phyloP scores from a whole-genome alignment of 768 basidiomycete species.

The Rhizopogon vesiculosus region DNA sequence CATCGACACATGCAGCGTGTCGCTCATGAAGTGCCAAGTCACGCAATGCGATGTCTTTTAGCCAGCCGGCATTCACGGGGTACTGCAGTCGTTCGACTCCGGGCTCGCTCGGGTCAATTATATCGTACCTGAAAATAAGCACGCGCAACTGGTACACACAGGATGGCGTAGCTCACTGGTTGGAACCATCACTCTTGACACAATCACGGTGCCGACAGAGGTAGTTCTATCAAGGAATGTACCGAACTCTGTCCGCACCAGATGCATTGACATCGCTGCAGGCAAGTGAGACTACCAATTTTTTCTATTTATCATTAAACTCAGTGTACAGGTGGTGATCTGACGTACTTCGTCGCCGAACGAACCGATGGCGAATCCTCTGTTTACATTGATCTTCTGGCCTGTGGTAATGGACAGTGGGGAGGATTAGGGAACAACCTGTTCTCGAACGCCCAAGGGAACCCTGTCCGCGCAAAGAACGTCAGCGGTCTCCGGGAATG shows the following conservation, averaged over 20 bases:
- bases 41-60: conserved; percentile 65
- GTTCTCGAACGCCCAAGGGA: conserved; percentile 63
- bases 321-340: conserved; percentile 53
- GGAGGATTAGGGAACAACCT: conserved; percentile 69
- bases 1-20: conserved; percentile 75
- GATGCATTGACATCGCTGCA: conserved; percentile 62
- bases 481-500: conserved; percentile 84
- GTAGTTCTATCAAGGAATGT: conserved; percentile 64
- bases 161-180: conserved; percentile 41
- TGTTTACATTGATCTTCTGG: conserved; percentile 51
- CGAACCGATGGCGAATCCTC: conserved; percentile 33
- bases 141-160: neutral
- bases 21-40: conserved; percentile 64
- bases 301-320: neutral
- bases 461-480: conserved; percentile 68
- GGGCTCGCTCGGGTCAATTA: conserved; percentile 36
- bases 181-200: conserved; percentile 67
- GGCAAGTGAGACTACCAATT: conserved; percentile 33
- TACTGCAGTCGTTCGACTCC: conserved; percentile 38
- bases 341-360: conserved; percentile 76
- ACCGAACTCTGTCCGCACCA: conserved; percentile 45
- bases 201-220: conserved; percentile 81
- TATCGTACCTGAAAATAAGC: conserved; percentile 35
- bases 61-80: conserved; percentile 50
- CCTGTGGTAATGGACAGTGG: conserved; percentile 81